Conservation (phyloP, 805 yeast species). For the Candida morakotiae region DNA sequence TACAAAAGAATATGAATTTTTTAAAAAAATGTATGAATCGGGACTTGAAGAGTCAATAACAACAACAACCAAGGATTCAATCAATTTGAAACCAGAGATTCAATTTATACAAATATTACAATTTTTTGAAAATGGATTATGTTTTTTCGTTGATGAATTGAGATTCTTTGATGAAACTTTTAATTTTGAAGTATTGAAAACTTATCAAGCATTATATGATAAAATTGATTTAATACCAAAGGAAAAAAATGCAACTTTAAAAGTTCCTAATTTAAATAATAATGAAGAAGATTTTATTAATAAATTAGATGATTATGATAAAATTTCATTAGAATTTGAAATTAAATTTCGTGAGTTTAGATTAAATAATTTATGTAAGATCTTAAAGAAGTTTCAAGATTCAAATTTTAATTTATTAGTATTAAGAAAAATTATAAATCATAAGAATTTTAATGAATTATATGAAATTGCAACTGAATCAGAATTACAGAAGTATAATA, state of each 20-base stretch:
- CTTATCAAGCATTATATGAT: constrained; percentile 1
- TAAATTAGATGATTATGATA: constrained; percentile 1
- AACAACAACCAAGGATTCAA: no score
- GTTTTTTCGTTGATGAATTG: constrained; percentile 4
- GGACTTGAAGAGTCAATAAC: background rate
- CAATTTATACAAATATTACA: constrained; percentile 3
- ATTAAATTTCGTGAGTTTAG: constrained; percentile 3
- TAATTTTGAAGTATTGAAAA: constrained; percentile 5
- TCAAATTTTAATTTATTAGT: background rate
- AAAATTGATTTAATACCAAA: constrained; percentile 2
- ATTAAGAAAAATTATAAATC: constrained; percentile 1
- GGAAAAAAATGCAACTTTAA: constrained; percentile 2
- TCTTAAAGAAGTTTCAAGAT: background rate
- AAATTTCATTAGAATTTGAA: background rate
- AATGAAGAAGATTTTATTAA: background rate
- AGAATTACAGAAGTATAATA: background rate
- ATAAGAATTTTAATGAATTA: constrained; percentile 2
- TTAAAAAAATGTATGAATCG: constrained; percentile 4
- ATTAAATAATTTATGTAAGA: constrained; percentile 1
- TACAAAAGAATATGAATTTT: constrained; percentile 2
- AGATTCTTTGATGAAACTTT: constrained; percentile 1
- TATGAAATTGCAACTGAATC: constrained; percentile 1
- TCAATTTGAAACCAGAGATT: background rate
- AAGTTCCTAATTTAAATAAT: constrained; percentile 4
- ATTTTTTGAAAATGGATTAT: constrained; percentile 1